Conservation (phyloP, 768 basidiomycete species). For the Agaricus subrufescens region DNA sequence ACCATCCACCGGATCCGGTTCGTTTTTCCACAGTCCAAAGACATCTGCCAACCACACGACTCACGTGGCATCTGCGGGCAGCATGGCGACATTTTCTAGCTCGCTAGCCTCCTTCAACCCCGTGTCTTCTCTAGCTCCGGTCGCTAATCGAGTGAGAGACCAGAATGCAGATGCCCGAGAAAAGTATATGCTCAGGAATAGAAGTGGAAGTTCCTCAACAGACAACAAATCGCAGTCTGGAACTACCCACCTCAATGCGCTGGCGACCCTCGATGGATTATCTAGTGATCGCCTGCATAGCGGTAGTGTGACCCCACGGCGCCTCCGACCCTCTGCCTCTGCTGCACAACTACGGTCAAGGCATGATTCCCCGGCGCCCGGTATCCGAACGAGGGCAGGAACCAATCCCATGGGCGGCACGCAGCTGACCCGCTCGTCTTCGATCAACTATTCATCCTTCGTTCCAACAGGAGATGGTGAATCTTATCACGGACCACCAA, state of each 20-base stretch:
- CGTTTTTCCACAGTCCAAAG: constrained; percentile 31
- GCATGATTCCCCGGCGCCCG: constrained; percentile 31
- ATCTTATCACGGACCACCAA: constrained; percentile 59
- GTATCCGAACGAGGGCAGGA: constrained; percentile 59
- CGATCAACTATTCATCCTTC: constrained; percentile 47
- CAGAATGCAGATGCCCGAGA: constrained; percentile 86
- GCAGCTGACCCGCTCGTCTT: constrained; percentile 50
- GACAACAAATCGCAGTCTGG: constrained; percentile 66
- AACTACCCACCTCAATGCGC: constrained; percentile 42
- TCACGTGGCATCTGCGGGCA: constrained; percentile 26
- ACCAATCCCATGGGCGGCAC: constrained; percentile 52
- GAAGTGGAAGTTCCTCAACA: constrained; percentile 78
- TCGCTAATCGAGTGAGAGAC: constrained; percentile 77
- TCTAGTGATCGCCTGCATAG: constrained; percentile 40
- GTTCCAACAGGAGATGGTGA: constrained; percentile 40
- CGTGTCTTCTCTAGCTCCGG: constrained; percentile 61
- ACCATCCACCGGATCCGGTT: constrained; percentile 42
- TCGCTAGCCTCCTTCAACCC: constrained; percentile 15
- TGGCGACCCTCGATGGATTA: constrained; percentile 52
- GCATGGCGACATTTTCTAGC: constrained; percentile 23
- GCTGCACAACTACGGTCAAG: constrained; percentile 68
- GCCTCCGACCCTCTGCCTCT: constrained; percentile 69
- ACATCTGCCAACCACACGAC: constrained; percentile 21
- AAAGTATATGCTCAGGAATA: constrained; percentile 76
- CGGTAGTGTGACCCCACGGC: constrained; percentile 55